Conservation (phyloP, 352 stramenopile genomes). For the Pythium biforme region DNA sequence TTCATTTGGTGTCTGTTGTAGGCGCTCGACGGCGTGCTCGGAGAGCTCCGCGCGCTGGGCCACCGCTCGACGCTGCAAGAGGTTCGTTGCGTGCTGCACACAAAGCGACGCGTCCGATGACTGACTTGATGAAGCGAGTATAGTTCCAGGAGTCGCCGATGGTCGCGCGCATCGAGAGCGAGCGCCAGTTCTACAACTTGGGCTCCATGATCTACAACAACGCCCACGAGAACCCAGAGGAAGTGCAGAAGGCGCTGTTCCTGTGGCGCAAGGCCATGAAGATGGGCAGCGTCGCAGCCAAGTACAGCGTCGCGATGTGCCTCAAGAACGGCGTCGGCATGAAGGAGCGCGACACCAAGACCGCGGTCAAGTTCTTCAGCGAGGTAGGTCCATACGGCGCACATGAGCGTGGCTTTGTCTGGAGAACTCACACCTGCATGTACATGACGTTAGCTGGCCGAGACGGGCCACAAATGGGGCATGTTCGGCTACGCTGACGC, state of each 20-base stretch:
- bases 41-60: slow-evolving; percentile 52
- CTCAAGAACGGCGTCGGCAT: slow-evolving; percentile 82
- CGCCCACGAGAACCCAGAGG: slow-evolving; percentile 45
- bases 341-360: slow-evolving; percentile 47
- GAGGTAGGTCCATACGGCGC: too few relatives aligned
- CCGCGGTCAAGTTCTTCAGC: slow-evolving; percentile 67
- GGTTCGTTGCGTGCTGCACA: not conserved
- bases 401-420: too few relatives aligned
- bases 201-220: slow-evolving; percentile 88
- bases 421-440: too few relatives aligned
- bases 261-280: slow-evolving; percentile 84
- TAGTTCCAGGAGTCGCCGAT: slow-evolving; percentile 71
- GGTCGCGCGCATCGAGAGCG: slow-evolving; percentile 49
- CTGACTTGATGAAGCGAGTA: not conserved
- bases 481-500: slow-evolving; percentile 81
- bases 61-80: slow-evolving; percentile 55
- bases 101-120: not conserved
- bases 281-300: slow-evolving; percentile 78
- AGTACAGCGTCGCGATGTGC: slow-evolving; percentile 83
- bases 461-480: slow-evolving; percentile 65
- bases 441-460: slow-evolving; percentile 60
- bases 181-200: slow-evolving; percentile 64
- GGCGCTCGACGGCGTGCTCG: slow-evolving; percentile 61
- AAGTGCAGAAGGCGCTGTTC: slow-evolving; percentile 72
- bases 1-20: slow-evolving; percentile 15